phyloP scores from a whole-genome alignment of 2,329 filamentous ascomycete genomes.

The Neopestalotiopsis sp. region DNA sequence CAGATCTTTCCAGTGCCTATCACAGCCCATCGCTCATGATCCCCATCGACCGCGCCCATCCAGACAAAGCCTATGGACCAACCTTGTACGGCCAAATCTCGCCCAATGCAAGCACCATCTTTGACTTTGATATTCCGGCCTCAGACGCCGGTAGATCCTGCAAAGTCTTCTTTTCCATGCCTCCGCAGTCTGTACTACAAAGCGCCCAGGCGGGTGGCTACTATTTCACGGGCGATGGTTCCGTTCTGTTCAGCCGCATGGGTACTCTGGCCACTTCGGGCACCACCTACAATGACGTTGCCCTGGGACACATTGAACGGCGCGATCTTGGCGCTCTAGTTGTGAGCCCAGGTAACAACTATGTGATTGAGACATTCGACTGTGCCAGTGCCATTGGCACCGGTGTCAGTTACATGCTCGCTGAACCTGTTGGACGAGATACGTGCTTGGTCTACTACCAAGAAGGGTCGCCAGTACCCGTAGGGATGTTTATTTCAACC shows the following conservation, averaged over 20 bases:
- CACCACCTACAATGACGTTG: constrained; percentile 59
- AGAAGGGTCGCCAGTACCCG: constrained; percentile 57
- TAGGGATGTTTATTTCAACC: constrained; percentile 42
- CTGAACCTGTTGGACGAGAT: constrained; percentile 44
- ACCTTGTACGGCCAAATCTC: constrained; percentile 62
- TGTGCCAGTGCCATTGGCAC: constrained; percentile 61
- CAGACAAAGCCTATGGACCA: constrained; percentile 57
- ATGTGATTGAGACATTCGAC: constrained; percentile 54
- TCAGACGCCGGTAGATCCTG: constrained; percentile 63
- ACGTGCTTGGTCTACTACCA: constrained; percentile 66
- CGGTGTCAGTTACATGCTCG: constrained; percentile 57
- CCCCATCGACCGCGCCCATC: constrained; percentile 59
- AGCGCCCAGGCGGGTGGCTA: constrained; percentile 53
- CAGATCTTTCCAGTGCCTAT: constrained; percentile 23
- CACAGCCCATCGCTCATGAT: constrained; percentile 44
- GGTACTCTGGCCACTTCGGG: constrained; percentile 45
- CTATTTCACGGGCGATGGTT: constrained; percentile 58
- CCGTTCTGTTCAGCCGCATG: constrained; percentile 56
- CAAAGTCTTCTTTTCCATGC: constrained; percentile 70
- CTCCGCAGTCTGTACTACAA: constrained; percentile 55
- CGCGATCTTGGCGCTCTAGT: constrained; percentile 48
- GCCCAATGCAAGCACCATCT: constrained; percentile 60
- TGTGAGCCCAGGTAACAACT: constrained; percentile 59
- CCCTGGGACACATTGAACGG: not conserved
- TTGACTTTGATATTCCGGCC: constrained; percentile 71